Evolutionary conservation across 179 eudicot genomes (phyloP), one percentile per base, ranked within the genome.

Genomic region (Gypsophila paniculata): DNA sequence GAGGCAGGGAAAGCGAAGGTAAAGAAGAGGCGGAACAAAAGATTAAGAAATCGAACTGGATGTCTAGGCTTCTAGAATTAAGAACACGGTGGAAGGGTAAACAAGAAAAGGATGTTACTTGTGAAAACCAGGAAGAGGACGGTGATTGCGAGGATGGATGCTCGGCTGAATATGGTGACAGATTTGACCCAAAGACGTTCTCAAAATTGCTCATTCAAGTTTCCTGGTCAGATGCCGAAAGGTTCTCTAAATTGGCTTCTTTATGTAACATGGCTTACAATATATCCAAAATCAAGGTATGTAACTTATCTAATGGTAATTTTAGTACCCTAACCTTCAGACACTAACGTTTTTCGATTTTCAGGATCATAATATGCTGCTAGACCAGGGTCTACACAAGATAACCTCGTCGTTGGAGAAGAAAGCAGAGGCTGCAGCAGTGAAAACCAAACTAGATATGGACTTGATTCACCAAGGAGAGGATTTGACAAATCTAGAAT

Each of bases 351-450:
- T 46, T 46, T n/a, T 15, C 36, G 70, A 7, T 17, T 26, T 49
- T 80, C 48, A 91, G 92, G 84, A 70, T 51, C 69, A 70, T 53
- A 90, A 93, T 70, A 71, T 90, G 36, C 73, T 68, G 71, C 82
- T 85, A 81, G 67, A 79, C 54, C 71, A 88, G 51, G 84, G 85
- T 22, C 78, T 91, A 13, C 73, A 65, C 1, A 82, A 85, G 18
- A 81, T 87, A 54, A 91, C 99, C 48, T 91, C 97, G 51, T 94
- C 99, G 17, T 65, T 94, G 61, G 92, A 84, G 78, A 90, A 90
- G 82, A 94, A 88, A 68, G 92, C 87, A 21, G 83, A 86, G 65
- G 90, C 86, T 0, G 76, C 61, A 46, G 84, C 83, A 32, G 61
- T 83, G 21, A 82, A 76, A 48, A 85, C 70, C 26, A 76, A 74